Conservation (phyloP, 2,329 filamentous ascomycete genomes). For the Aspergillus flavus region DNA sequence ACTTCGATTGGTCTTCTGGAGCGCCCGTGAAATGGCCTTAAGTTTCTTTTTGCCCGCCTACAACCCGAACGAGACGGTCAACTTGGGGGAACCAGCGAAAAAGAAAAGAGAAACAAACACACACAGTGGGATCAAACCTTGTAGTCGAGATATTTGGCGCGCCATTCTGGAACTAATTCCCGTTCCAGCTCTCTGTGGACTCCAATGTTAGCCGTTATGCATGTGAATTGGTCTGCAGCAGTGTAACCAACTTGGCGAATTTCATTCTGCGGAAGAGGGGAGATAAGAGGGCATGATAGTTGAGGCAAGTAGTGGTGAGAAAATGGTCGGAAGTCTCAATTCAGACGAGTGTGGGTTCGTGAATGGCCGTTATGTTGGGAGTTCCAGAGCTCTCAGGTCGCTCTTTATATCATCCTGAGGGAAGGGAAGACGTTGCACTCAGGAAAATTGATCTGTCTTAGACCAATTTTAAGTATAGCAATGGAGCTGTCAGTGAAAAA, state of each 20-base stretch:
- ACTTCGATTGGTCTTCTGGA: slow-evolving; percentile 59
- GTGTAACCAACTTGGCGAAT: slow-evolving; percentile 59
- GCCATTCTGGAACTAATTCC: slow-evolving; percentile 92
- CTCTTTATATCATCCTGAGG: slow-evolving; percentile 2
- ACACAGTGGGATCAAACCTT: slow-evolving; percentile 58
- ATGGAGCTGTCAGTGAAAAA: neutral
- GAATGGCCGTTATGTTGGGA: neutral
- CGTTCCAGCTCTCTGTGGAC: slow-evolving; percentile 71
- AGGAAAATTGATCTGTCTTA: neutral
- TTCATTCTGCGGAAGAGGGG: slow-evolving; percentile 52
- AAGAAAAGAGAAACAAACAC: slow-evolving; percentile 19
- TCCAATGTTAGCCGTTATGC: slow-evolving; percentile 23
- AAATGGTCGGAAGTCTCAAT: neutral
- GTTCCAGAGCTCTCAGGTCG: neutral
- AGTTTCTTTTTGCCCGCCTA: slow-evolving; percentile 84
- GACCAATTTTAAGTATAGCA: neutral
- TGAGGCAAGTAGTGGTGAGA: slow-evolving; percentile 1
- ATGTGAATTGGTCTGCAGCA: slow-evolving; percentile 13
- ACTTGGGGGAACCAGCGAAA: neutral
- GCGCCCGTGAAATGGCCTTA: slow-evolving; percentile 76
- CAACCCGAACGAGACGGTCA: slow-evolving; percentile 16
- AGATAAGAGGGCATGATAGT: slow-evolving; percentile 22
- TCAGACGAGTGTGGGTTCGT: neutral
- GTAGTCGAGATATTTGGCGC: slow-evolving; percentile 91
- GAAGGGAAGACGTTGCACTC: neutral